Base-by-base conservation (phyloP, 345 rosid genomes). In the Turnera subulata region DNA sequence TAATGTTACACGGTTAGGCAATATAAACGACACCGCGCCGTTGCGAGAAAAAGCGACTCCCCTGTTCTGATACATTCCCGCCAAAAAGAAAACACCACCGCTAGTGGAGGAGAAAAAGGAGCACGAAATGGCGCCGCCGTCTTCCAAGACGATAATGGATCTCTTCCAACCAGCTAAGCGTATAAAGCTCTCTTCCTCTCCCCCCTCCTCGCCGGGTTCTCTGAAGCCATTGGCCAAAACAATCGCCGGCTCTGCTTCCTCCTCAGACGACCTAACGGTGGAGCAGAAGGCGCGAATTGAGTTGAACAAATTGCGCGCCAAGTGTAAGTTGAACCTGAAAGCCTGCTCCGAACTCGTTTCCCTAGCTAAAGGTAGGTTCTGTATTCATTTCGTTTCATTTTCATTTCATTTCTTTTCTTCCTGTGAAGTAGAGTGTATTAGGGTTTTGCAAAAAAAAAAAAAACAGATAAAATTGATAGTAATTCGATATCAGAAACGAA, bases 131-230 rank as follows among this genome's bases (percentile, higher is more conserved):
- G 81, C 80, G 85, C 78, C 79, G 54, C 69, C 86, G 33, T 6
- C 5, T 4, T 69, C 83, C 24, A 91, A 71, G 71, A 73, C 85
- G 65, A 74, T 88, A 61, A 76, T 56, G 71, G 91, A 91, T 21
- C 53, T 78, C 73, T 86, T 85, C 43, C 83, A 72, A 63, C 89
- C 98, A 1, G 68, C 88, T 6, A 88, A 91, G 80, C 96, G 96
- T 60, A 75, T 64, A 55, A 85, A 84, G 61, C 50, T 65, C 55
- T 73, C 78, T 23, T 17, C 76, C 14, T 24, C 75, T 50, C 42
- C 69, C 18, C 6, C 61, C 17, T 23, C 82, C 15, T 18, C n/a
- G 8, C 23, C 84, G 7, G 47, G 62, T 16, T 59, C 71, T 33
- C 38, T 45, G 10, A 63, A 2, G 9, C 20, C 20, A 75, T 6